phyloP scores from a whole-genome alignment of 805 yeast species.

The Komagataella populi region DNA sequence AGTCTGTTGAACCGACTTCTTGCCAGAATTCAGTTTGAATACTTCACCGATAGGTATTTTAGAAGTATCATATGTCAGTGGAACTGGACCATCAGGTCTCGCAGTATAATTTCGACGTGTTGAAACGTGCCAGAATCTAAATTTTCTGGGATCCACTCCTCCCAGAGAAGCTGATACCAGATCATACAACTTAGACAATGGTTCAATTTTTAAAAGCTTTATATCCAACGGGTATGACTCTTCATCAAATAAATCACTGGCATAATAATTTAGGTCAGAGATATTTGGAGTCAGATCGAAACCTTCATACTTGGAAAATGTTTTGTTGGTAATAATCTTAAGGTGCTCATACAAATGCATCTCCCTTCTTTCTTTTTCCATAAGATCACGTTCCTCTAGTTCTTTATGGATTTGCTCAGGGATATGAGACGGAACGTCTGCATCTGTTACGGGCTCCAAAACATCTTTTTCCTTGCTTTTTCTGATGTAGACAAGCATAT shows the following conservation, averaged over 20 bases:
- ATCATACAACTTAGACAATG: conserved; percentile 34
- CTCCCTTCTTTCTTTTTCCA: conserved; percentile 52
- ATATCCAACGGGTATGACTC: conserved; percentile 33
- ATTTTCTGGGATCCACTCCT: conserved; percentile 16
- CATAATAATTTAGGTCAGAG: conserved; percentile 24
- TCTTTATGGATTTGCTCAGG: conserved; percentile 54
- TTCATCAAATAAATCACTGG: conserved; percentile 32
- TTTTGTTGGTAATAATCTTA: conserved; percentile 36
- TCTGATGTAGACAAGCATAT: conserved; percentile 89
- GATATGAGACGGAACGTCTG: conserved; percentile 55
- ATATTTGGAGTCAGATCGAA: conserved; percentile 68
- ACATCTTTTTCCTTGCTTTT: conserved; percentile 43
- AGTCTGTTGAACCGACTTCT: background rate
- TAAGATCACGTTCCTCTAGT: conserved; percentile 29
- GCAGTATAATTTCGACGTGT: conserved; percentile 60
- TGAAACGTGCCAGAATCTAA: conserved; percentile 52
- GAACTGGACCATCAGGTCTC: conserved; percentile 39
- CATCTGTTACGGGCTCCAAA: conserved; percentile 40
- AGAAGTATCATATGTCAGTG: conserved; percentile 5
- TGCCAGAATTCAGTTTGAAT: background rate
- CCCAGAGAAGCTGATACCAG: conserved; percentile 32
- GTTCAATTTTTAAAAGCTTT: conserved; percentile 42
- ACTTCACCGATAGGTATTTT: background rate
- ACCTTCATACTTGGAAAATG: conserved; percentile 51
- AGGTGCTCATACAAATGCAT: conserved; percentile 49